Conservation (phyloP, 495 filamentous ascomycete species). For the Cercophora samala region DNA sequence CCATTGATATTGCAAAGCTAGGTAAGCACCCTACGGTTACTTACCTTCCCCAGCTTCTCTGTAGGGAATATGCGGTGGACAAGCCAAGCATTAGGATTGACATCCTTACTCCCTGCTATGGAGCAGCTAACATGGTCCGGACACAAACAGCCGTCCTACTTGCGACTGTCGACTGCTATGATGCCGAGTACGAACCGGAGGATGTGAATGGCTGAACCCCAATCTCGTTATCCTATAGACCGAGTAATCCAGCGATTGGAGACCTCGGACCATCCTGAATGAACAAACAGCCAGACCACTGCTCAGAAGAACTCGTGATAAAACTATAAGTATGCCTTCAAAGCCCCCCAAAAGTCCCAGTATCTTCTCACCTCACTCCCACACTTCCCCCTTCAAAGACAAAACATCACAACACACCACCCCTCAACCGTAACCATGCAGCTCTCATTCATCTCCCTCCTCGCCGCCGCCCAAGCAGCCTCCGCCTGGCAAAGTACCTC, state of each 20-base stretch:
- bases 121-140: too few species aligned
- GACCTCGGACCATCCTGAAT: neutral
- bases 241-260: neutral
- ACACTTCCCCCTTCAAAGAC: neutral
- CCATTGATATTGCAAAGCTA: too few species aligned
- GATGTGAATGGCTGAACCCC: too few species aligned
- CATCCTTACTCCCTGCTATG: too few species aligned
- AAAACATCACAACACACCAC: neutral
- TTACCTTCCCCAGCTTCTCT: too few species aligned
- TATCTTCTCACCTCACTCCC: neutral
- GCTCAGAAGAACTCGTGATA: neutral
- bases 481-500: neutral
- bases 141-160: too few species aligned
- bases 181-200: too few species aligned
- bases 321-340: neutral
- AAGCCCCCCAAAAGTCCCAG: neutral
- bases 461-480: neutral
- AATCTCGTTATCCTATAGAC: too few species aligned
- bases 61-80: too few species aligned
- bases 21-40: too few species aligned
- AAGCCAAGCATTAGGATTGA: too few species aligned
- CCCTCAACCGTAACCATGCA: neutral
- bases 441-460: neutral
- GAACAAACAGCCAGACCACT: neutral
- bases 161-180: too few species aligned